These are phyloP conservation scores for Sclerospora graminicola DNA, from an alignment of 352 stramenopile genomes.

Conservation along the genomic window DNA sequence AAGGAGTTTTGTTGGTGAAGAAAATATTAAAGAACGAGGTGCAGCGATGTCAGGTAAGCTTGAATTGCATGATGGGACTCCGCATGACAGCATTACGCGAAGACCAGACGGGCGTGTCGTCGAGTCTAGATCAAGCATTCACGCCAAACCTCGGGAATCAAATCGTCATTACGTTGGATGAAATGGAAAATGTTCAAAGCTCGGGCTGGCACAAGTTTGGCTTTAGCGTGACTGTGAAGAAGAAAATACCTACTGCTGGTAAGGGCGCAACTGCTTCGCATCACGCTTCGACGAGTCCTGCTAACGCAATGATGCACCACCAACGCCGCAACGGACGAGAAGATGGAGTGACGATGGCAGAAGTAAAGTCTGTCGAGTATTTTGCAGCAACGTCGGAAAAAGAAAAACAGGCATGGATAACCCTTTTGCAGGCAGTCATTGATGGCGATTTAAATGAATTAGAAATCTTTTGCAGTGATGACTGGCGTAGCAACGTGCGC, in stretches of 20 bases:
- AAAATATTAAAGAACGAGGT: constrained; percentile 79
- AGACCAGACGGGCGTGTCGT: constrained; percentile 13
- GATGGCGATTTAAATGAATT: constrained; percentile 71
- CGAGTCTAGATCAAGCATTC: constrained; percentile 37
- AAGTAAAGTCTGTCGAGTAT: constrained; percentile 51
- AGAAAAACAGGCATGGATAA: constrained; percentile 66
- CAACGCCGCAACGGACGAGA: constrained; percentile 26
- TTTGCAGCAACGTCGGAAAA: constrained; percentile 56
- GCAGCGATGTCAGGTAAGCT: constrained; percentile 50
- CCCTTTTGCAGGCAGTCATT: constrained; percentile 58
- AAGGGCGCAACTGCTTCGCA: constrained; percentile 10
- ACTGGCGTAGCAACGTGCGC: constrained; percentile 82
- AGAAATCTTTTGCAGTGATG: constrained; percentile 83
- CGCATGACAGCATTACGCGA: constrained; percentile 53
- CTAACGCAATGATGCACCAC: constrained; percentile 21
- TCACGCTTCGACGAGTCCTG: constrained; percentile 5
- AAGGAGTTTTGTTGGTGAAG: constrained; percentile 45
- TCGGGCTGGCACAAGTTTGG: constrained; percentile 66
- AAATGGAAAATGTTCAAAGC: constrained; percentile 63
- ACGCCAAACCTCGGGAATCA: constrained; percentile 53
- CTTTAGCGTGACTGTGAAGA: constrained; percentile 63
- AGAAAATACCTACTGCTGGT: constrained; percentile 25
- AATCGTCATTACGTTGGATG: constrained; percentile 63
- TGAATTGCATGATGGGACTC: constrained; percentile 85
- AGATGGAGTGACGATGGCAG: constrained; percentile 13